phyloP scores from a whole-genome alignment of 441 rosid species.

The Rhodomyrtus psidioides region DNA sequence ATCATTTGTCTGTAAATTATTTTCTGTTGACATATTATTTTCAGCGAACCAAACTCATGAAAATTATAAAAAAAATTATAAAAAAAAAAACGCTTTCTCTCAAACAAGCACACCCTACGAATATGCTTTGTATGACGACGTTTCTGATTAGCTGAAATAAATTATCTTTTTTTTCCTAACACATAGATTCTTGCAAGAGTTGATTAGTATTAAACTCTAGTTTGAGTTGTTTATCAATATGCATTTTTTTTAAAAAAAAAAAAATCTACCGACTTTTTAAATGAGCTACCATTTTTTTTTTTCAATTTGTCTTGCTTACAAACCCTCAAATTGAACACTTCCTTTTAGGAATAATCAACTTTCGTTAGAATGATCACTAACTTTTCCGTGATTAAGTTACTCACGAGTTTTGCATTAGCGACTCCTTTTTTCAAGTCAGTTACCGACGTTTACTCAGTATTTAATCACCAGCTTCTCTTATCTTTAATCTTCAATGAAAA shows the following conservation, averaged over 20 bases:
- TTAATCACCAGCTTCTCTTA: neutral
- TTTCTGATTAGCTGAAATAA: neutral
- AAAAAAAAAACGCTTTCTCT: neutral
- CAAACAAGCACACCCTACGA: neutral
- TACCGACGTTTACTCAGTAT: neutral
- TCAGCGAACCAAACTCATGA: neutral
- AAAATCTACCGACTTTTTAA: neutral
- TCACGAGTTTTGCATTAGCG: neutral
- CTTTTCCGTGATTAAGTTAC: neutral
- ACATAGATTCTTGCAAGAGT: neutral
- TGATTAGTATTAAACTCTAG: neutral
- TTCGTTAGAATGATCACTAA: neutral
- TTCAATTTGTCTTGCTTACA: neutral
- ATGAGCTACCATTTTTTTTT: neutral
- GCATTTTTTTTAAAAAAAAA: neutral
- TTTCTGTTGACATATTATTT: neutral
- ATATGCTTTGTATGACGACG: neutral
- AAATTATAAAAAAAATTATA: too few relatives aligned
- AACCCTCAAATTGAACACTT: neutral
- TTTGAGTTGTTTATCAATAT: neutral
- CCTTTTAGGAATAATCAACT: neutral
- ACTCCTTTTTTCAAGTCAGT: neutral
- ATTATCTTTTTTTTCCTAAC: neutral
- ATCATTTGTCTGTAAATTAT: rapidly evolving
- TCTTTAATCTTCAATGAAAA: too few relatives aligned